Evolutionary conservation across 257 asterid genomes (phyloP).

Genomic region (Ballota nigra): DNA sequence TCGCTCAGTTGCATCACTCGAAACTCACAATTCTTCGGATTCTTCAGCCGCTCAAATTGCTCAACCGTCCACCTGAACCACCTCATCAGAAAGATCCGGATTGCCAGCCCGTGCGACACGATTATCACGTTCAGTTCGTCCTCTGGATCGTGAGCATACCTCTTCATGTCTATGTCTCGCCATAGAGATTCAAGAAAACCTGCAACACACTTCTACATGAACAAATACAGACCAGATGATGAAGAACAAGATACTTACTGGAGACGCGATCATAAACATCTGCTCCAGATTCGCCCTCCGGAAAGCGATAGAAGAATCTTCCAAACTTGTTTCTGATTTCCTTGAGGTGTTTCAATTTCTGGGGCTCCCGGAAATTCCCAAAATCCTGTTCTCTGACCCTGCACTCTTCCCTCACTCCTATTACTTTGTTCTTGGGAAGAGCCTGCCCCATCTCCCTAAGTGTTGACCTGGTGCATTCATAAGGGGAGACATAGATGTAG

Average conservation of each 20-base stretch:
- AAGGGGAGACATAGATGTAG: conserved; percentile 53
- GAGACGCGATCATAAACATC: conserved; percentile 76
- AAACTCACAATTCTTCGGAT: conserved; percentile 26
- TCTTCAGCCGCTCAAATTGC: conserved; percentile 31
- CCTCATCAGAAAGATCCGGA: conserved; percentile 29
- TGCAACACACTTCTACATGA: neutral
- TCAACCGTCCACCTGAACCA: conserved; percentile 41
- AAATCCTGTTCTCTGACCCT: conserved; percentile 72
- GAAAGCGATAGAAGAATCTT: conserved; percentile 70
- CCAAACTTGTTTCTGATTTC: conserved; percentile 62
- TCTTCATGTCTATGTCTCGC: conserved; percentile 43
- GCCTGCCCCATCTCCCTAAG: conserved; percentile 54
- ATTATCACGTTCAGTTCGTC: conserved; percentile 35
- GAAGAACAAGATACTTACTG: conserved; percentile 32
- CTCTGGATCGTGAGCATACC: conserved; percentile 13
- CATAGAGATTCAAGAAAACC: conserved; percentile 38
- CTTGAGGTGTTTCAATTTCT: conserved; percentile 53
- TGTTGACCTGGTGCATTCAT: conserved; percentile 58
- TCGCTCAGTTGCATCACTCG: conserved; percentile 28
- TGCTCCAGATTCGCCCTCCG: conserved; percentile 82
- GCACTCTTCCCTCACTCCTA: conserved; percentile 72
- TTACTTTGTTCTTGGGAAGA: conserved; percentile 36
- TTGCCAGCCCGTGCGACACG: conserved; percentile 41
- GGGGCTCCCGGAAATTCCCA: conserved; percentile 64
- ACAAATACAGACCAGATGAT: neutral